Base-by-base conservation (phyloP, 2,329 filamentous ascomycete species). In the Orbilia oligospora region DNA sequence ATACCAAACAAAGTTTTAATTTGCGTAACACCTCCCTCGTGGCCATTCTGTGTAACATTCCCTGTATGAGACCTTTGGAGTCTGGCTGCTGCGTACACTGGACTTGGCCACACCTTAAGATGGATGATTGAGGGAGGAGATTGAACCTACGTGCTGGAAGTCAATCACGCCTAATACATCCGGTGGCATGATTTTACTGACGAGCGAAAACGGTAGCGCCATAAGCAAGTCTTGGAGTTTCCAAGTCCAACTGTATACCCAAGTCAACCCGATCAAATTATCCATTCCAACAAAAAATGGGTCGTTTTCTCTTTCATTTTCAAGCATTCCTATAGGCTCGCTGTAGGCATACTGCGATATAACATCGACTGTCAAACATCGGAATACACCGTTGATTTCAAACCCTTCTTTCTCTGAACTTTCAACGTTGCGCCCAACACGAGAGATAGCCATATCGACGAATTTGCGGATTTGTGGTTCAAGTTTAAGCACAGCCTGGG, bases 221-320 rank as follows among this genome's bases (percentile, higher is more conserved):
- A 81, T 68, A 6, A 84, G 72, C 0, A 81, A 14, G 38, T 48
- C 65, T 18, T 73, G 63, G 0, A 81, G 30, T 9, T 80, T 20
- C 14, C 33, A 80, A 20, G 85, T 85, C 80, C 87, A 84, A 63
- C 85, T 85, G 80, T 86, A 85, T 38, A 84, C 61, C 30, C 84
- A 80, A 65, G 84, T 84, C 18, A 83, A 81, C 0, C 83, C 82
- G 5, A 84, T 69, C 3, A 83, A 81, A 1, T 83, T 83, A 67
- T 86, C 84, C 83, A 87, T 85, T 1, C 84, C 84, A n/a, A 83
- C 80, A 0, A 87, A 82, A 24, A 86, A 84, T 0, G 86, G 85
- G 9, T 85, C 84, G 46, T 83, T 80, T 72, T 87, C 86, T 38
- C 83, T 84, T 12, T 84, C 83, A 2, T 82, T 82, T 16, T 84